Conservation (phyloP, 176 grass and related monocot genomes). For the Stipa capillata region DNA sequence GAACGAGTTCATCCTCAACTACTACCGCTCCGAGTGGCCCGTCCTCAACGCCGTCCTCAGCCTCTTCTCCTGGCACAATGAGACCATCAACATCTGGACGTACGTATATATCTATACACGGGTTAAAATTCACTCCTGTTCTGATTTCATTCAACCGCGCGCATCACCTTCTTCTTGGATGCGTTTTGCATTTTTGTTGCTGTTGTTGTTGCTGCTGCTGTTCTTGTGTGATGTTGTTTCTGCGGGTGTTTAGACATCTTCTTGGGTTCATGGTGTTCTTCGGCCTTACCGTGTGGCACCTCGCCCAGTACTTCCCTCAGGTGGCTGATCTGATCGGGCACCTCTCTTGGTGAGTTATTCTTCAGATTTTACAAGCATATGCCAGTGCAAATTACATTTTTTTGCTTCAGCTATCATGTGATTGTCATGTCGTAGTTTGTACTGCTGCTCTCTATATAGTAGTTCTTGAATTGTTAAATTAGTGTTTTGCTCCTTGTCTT, state of each 20-base stretch:
- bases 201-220: background rate
- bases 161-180: background rate
- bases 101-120: too few species aligned
- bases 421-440: background rate
- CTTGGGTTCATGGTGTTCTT: slow-evolving; percentile 72
- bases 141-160: background rate
- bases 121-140: background rate
- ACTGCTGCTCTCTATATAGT: too few species aligned
- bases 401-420: slow-evolving; percentile 5
- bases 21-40: slow-evolving; percentile 92
- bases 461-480: too few species aligned
- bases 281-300: slow-evolving; percentile 63
- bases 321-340: slow-evolving; percentile 67
- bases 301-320: slow-evolving; percentile 69
- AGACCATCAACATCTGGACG: slow-evolving; percentile 99
- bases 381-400: background rate
- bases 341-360: slow-evolving; percentile 51
- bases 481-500: background rate
- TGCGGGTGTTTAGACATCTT: slow-evolving; percentile 49
- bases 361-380: background rate
- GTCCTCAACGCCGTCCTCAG: slow-evolving; percentile 71
- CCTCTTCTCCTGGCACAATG: slow-evolving; percentile 98
- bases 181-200: background rate
- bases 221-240: background rate
- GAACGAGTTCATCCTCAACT: slow-evolving; percentile 84